Evolutionary conservation across 345 rosid genomes (phyloP).

Genomic region (Lagerstroemia speciosa): DNA sequence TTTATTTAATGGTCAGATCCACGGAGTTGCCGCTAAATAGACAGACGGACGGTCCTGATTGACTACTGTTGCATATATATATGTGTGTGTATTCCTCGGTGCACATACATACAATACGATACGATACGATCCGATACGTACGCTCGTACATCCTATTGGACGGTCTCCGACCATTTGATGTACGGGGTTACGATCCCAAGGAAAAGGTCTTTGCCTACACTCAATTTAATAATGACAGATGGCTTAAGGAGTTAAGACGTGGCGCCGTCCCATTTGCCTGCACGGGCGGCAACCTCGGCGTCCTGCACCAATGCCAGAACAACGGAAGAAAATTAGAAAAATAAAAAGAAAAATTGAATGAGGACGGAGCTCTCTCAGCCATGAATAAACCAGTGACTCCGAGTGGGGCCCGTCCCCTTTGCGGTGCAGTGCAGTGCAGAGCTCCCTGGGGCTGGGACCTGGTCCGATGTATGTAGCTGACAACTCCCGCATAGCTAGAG

Average conservation of each 20-base stretch:
- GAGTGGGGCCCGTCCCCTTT: no score
- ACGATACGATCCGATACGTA: no score
- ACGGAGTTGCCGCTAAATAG: neutral
- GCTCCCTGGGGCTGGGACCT: no score
- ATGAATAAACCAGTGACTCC: no score
- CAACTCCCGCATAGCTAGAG: no score
- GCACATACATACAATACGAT: neutral
- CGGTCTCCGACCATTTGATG: neutral
- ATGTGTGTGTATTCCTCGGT: neutral
- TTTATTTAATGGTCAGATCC: neutral
- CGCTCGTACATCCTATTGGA: neutral
- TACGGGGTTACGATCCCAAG: neutral
- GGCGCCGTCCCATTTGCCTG: neutral
- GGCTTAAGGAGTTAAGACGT: neutral
- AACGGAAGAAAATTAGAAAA: no score
- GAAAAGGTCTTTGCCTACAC: neutral
- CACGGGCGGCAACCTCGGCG: conserved; percentile 5
- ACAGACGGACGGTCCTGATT: neutral
- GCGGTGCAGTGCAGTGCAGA: no score
- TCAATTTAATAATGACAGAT: neutral
- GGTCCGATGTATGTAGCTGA: no score
- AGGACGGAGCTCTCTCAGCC: no score
- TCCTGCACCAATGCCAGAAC: no score
- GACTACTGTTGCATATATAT: neutral
- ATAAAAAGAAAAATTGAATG: no score